These are phyloP conservation scores for Coccomyxa sp. DNA, from an alignment of 139 green algal species.

Conservation along the genomic window DNA sequence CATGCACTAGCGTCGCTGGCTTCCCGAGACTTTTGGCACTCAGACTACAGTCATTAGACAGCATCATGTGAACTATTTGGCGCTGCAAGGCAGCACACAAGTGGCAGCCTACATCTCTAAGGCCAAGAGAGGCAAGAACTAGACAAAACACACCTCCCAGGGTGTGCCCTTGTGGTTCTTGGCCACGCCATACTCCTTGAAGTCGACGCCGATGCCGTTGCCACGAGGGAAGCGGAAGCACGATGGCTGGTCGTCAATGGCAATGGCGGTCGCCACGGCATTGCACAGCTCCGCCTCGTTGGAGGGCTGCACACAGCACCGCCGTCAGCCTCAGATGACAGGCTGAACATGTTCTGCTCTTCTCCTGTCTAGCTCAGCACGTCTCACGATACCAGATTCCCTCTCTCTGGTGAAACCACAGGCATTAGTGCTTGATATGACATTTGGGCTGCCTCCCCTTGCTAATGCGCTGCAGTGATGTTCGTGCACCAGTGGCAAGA, in stretches of 20 bases:
- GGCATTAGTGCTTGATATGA: too few species aligned
- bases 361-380: not conserved
- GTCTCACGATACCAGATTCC: too few species aligned
- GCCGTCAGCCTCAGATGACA: not conserved
- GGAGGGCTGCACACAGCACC: constrained; percentile 36
- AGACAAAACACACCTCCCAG: constrained; percentile 72
- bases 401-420: too few species aligned
- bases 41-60: too few species aligned
- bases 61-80: too few species aligned
- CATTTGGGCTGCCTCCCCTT: too few species aligned
- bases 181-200: constrained; percentile 60
- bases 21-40: too few species aligned
- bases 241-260: constrained; percentile 91
- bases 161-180: constrained; percentile 80
- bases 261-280: constrained; percentile 87
- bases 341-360: not conserved
- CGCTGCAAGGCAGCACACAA: not conserved
- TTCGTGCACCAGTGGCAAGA: too few species aligned
- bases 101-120: not conserved
- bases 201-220: constrained; percentile 91
- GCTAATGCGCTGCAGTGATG: too few species aligned
- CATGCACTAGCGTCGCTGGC: too few species aligned
- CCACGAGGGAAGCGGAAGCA: constrained; percentile 93
- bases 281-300: constrained; percentile 87
- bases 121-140: not conserved